Base-by-base conservation (phyloP, 1,139 yeast species). In the Lodderomyces jiufengensis region DNA sequence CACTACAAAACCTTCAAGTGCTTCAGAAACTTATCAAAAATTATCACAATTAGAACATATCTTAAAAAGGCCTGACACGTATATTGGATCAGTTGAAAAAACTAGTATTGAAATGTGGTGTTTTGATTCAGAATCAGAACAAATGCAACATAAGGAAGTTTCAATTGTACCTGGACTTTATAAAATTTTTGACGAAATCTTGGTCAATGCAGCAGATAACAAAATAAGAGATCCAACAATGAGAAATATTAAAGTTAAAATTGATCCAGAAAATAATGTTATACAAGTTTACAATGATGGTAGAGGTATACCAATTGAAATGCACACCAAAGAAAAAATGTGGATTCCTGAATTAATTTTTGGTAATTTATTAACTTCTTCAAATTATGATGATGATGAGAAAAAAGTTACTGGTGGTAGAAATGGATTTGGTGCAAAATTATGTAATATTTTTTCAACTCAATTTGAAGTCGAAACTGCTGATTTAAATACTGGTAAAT, bases 351-450 rank as follows among this genome's bases (percentile, higher is more conserved):
- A 94, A 59, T 74, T 94, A 63, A 94, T 94, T 51, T 94, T 94
- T 60, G 99, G 99, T 41, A 88, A 92, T 54, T 74, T 94, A 45
- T 74, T 94, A 50, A 94, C 98, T 0, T 90, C 97, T 2, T 86
- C 96, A 24, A 94, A 94, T 60, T 94, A 94, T 59, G 96, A 94
- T 56, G 98, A 94, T 56, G 79, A 92, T 46, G 84, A 92, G 54
- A 86, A 85, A 63, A 94, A 94, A 59, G 97, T 94, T 20, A 87
- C 96, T 2, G 99, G 98, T 67, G 99, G 99, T 61, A 79, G 99
- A 70, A 94, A 94, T 57, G 98, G 98, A 47, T 94, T 79, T 57
- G 99, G 99, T 61, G 98, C 99, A 33, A 94, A 94, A 57, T 68
- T 70, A 41, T 94, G 59, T 86, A 84, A 94, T 63, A 85, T 94